These are phyloP conservation scores for Aegilops umbellulata DNA, from an alignment of 176 grass and related monocot species.

Conservation along the genomic window DNA sequence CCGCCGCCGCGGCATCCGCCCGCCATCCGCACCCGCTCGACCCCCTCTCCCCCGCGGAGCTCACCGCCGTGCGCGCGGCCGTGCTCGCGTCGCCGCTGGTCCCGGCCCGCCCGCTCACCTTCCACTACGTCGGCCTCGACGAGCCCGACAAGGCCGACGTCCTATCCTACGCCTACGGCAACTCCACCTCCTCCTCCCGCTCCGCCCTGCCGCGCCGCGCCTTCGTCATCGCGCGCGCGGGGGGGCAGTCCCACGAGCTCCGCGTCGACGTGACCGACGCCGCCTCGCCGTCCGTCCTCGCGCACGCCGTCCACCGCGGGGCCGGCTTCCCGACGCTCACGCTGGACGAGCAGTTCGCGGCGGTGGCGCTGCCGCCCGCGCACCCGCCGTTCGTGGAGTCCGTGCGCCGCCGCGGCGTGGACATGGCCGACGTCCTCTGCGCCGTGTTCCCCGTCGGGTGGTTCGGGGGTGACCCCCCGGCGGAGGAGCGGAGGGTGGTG, in stretches of 20 bases:
- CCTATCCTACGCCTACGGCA: conserved; percentile 38
- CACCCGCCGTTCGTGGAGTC: conserved; percentile 60
- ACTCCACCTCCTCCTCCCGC: not conserved
- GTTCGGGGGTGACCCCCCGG: conserved; percentile 34
- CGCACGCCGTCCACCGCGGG: conserved; percentile 33
- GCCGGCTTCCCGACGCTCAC: conserved; percentile 51
- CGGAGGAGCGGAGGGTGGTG: conserved; percentile 19
- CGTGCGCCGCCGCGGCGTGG: conserved; percentile 33
- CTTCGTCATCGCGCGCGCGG: conserved; percentile 52
- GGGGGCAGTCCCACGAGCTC: conserved; percentile 53
- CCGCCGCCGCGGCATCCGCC: not conserved
- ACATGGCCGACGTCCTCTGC: conserved; percentile 51
- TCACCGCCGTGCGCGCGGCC: conserved; percentile 23
- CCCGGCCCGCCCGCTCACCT: conserved; percentile 33
- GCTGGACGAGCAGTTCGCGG: conserved; percentile 43
- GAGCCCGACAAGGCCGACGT: conserved; percentile 68
- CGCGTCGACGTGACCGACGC: conserved; percentile 22
- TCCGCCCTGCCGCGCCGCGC: conserved; percentile 13
- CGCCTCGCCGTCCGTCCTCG: conserved; percentile 20
- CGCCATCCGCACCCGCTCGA: conserved; percentile 49
- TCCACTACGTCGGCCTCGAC: conserved; percentile 87
- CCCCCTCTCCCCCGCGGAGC: conserved; percentile 48
- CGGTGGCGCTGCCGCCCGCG: conserved; percentile 31
- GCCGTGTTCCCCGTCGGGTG: conserved; percentile 49
- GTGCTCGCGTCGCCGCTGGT: conserved; percentile 40